Conservation (phyloP, 2,329 filamentous ascomycete species). For the Alternaria metachromatica region DNA sequence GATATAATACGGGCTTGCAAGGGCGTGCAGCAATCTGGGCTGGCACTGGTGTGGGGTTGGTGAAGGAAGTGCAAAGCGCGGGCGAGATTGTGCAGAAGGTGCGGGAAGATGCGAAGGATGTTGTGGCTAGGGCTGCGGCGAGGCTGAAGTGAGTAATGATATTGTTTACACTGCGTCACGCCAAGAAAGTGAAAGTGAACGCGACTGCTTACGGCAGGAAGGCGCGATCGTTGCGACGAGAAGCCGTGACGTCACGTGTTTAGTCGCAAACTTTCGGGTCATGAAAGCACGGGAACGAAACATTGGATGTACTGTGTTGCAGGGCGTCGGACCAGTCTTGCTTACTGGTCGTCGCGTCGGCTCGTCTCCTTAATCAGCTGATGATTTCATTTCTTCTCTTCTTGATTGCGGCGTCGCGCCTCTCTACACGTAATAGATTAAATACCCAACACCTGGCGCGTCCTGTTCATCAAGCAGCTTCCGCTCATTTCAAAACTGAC, state of each 20-base stretch:
- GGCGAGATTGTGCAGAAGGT: constrained; percentile 57
- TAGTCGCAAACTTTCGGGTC: neutral
- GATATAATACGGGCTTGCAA: constrained; percentile 58
- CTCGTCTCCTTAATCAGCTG: neutral
- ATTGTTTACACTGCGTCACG: neutral
- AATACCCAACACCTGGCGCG: neutral
- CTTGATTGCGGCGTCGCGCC: neutral
- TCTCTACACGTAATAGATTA: neutral
- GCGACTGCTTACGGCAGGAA: neutral
- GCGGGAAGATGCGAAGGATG: constrained; percentile 46
- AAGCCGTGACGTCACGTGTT: neutral
- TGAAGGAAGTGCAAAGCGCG: constrained; percentile 59
- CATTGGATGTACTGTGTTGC: neutral
- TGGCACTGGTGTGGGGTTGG: constrained; percentile 66
- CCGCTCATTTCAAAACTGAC: neutral
- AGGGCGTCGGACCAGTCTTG: neutral
- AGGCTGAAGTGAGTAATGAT: neutral
- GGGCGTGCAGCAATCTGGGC: constrained; percentile 64
- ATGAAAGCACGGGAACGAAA: neutral
- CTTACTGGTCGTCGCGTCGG: neutral
- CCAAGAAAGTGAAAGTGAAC: neutral
- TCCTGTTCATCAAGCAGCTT: neutral
- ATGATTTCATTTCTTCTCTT: rapidly evolving
- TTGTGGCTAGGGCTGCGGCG: constrained; percentile 33
- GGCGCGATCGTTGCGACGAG: neutral